Evolutionary conservation across 2,329 filamentous ascomycete species (phyloP), one percentile per base, ranked within the genome.

Genomic region (Colletotrichum viniferum): DNA sequence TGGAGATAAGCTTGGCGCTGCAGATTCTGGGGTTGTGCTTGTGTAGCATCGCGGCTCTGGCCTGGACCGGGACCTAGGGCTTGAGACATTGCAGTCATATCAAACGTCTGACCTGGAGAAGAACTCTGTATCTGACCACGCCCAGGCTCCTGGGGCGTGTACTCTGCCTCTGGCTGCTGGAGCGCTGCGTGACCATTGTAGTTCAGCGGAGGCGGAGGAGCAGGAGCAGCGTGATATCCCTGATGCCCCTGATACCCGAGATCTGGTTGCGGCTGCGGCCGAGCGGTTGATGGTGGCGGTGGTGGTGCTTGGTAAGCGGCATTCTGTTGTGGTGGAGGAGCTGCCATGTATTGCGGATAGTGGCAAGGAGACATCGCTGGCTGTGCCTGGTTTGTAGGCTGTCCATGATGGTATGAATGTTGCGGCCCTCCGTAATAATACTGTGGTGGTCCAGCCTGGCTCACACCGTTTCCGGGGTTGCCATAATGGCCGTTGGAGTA

Each of bases 401-500:
- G 43, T 18, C 10, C 43, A 52, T 52, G n/a, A 21, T 4, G n/a
- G 10, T 21, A 52, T 13, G 43, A 52, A 24, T 52, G 43, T 7
- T 52, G 43, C 10, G 43, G 1, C 43, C 10, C 43, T 2, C n/a
- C 43, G n/a, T 21, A 7, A 52, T 52, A 2, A 5, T 13, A 52
- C 43, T 52, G 43, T 12, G 10, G n/a, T 52, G n/a, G 0, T 4
- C 10, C 43, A 13, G n/a, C 0, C 5, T 52, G 43, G 43, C 1
- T 52, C n/a, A 52, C 43, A 3, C 43, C n/a, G 0, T 52, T 2
- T 52, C n/a, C 43, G 6, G 43, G 1, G n/a, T 52, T 52, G n/a
- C n/a, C 43, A 52, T 21, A 52, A 52, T 52, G 43, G 0, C n/a
- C 10, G n/a, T 21, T 52, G 43, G 0, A 7, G n/a, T 52, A 21